Evolutionary conservation across 2,329 filamentous ascomycete species (phyloP).

Genomic region (Colletotrichum euphorbiae): DNA sequence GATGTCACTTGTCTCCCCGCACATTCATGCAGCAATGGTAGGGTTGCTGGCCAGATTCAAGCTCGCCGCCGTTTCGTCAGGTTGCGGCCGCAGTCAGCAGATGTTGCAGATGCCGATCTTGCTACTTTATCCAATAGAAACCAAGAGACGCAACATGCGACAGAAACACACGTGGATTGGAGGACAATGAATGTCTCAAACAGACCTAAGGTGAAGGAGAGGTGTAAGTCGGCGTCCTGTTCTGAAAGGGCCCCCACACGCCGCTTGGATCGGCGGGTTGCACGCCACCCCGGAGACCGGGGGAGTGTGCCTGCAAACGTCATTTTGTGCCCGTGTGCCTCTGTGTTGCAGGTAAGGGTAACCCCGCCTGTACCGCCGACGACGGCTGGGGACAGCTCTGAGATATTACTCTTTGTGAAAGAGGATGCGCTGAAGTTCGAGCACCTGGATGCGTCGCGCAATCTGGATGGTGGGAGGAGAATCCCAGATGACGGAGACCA

Average conservation of each 20-base stretch:
- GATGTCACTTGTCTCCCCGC: neutral
- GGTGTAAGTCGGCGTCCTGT: constrained; percentile 19
- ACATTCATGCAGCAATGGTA: neutral
- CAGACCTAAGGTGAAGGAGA: neutral
- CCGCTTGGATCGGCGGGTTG: constrained; percentile 29
- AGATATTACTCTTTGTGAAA: neutral
- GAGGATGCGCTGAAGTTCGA: neutral
- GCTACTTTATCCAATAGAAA: constrained; percentile 28
- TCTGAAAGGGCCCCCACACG: constrained; percentile 18
- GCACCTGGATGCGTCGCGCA: constrained; percentile 8
- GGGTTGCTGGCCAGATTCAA: constrained; percentile 4
- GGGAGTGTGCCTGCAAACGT: constrained; percentile 26
- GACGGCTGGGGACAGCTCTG: constrained; percentile 3
- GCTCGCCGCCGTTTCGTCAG: constrained; percentile 15
- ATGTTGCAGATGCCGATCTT: constrained; percentile 23
- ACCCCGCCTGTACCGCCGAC: constrained; percentile 8
- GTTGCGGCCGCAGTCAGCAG: neutral
- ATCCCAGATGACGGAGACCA: constrained; percentile 7
- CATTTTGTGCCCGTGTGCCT: constrained; percentile 15
- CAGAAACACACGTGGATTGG: constrained; percentile 19
- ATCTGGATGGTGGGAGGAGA: constrained; percentile 5
- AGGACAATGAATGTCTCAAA: neutral
- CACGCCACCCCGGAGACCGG: constrained; percentile 33
- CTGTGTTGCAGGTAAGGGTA: neutral
- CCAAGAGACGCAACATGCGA: neutral